Percentiles rank a stretch among this genome's conserved stretches.
phyloP scores from a whole-genome alignment of 2,329 filamentous ascomycete genomes.

The Nannizziopsis barbatae region DNA sequence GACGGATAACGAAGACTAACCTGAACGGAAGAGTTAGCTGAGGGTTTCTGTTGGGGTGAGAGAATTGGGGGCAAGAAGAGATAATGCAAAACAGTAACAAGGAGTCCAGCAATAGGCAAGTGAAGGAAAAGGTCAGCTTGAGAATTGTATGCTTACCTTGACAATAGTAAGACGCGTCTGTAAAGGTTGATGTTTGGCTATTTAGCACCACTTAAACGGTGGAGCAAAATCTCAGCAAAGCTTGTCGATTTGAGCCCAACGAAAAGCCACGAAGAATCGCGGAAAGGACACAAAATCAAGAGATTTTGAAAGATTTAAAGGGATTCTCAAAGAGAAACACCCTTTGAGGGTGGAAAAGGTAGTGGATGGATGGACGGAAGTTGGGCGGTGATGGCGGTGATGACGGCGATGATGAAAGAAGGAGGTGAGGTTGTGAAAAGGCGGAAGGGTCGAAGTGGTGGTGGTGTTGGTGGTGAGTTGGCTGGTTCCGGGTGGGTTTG shows the following conservation, averaged over 20 bases:
- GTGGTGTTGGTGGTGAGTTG: conserved; percentile 8
- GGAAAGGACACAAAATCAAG: not conserved
- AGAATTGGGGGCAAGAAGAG: too few relatives aligned
- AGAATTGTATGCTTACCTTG: too few relatives aligned
- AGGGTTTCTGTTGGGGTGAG: too few relatives aligned
- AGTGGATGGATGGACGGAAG: conserved; percentile 10
- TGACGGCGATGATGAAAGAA: conserved; percentile 4
- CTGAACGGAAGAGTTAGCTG: too few relatives aligned
- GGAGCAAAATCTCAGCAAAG: too few relatives aligned
- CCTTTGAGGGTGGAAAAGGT: conserved; percentile 5
- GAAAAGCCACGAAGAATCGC: not conserved
- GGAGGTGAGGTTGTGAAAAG: conserved; percentile 7
- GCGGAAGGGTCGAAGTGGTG: conserved; percentile 8
- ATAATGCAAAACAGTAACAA: too few relatives aligned
- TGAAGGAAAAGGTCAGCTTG: too few relatives aligned
- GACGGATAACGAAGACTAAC: too few relatives aligned
- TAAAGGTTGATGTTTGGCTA: not conserved
- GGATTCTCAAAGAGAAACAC: conserved; percentile 15
- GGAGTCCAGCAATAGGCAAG: too few relatives aligned
- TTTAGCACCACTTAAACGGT: too few relatives aligned
- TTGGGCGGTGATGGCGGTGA: conserved; percentile 1
- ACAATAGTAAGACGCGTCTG: not conserved
- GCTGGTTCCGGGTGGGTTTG: not conserved
- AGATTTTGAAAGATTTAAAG: not conserved
- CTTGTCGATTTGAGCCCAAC: too few relatives aligned